Evolutionary conservation across 805 yeast species (phyloP).

Genomic region (Kazachstania psychrophila): DNA sequence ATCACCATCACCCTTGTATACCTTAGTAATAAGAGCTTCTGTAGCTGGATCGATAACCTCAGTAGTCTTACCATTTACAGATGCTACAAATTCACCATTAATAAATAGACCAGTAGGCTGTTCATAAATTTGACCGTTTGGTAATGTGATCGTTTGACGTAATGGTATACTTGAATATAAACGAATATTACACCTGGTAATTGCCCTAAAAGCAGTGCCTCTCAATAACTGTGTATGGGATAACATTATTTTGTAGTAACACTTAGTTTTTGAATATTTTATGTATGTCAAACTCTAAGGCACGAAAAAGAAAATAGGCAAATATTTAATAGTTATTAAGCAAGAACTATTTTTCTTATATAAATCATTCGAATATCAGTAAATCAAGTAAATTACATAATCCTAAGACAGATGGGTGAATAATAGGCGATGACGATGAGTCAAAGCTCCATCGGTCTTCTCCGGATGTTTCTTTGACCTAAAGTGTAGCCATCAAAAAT

Average conservation of each 20-base stretch:
- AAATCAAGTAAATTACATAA: too few species aligned
- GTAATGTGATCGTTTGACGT: slow-evolving; percentile 46
- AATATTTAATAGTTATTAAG: too few species aligned
- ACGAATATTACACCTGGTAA: slow-evolving; percentile 13
- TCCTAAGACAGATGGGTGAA: too few species aligned
- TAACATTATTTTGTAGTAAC: too few species aligned
- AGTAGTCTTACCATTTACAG: slow-evolving; percentile 51
- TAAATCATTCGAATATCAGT: too few species aligned
- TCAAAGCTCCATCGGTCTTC: too few species aligned
- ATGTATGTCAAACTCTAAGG: too few species aligned
- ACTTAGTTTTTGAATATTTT: too few species aligned
- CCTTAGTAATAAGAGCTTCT: slow-evolving; percentile 57
- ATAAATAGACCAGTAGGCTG: slow-evolving; percentile 82
- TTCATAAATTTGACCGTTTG: slow-evolving; percentile 63
- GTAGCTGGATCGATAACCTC: slow-evolving; percentile 62
- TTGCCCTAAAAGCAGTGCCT: neutral
- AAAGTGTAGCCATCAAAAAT: too few species aligned
- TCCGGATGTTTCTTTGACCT: too few species aligned
- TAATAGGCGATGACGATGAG: too few species aligned
- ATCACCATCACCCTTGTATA: slow-evolving; percentile 66
- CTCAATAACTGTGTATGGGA: slow-evolving; percentile 5
- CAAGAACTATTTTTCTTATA: too few species aligned
- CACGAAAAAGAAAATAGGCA: neutral
- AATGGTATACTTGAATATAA: slow-evolving; percentile 33
- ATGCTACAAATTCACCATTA: slow-evolving; percentile 62